Evolutionary conservation across 176 grass and related monocot species (phyloP).

Genomic region (Oryza glumipatula): DNA sequence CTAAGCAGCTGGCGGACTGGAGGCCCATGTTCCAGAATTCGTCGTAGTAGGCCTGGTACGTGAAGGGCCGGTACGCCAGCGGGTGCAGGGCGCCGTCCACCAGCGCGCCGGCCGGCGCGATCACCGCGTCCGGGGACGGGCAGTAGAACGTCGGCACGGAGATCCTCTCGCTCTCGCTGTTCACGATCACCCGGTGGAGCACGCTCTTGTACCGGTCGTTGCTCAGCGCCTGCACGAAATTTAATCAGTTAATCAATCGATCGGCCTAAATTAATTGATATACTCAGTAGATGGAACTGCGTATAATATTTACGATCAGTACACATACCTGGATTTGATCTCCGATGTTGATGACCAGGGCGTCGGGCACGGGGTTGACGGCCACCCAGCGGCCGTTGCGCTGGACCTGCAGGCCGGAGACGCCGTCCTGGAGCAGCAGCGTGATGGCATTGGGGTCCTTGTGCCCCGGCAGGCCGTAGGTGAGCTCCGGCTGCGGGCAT

Average conservation of each 20-base stretch:
- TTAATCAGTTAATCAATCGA: not conserved
- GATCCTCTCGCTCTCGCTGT: slow-evolving; percentile 76
- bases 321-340: slow-evolving; percentile 72
- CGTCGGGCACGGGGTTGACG: slow-evolving; percentile 63
- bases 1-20: slow-evolving; percentile 69
- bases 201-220: slow-evolving; percentile 84
- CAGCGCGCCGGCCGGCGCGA: slow-evolving; percentile 57
- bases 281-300: not conserved
- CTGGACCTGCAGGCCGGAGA: slow-evolving; percentile 77
- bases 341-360: slow-evolving; percentile 86
- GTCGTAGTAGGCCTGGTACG: slow-evolving; percentile 72
- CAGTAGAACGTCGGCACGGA: slow-evolving; percentile 90
- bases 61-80: slow-evolving; percentile 66
- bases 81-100: slow-evolving; percentile 50
- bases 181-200: slow-evolving; percentile 81
- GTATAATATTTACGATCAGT: not conserved
- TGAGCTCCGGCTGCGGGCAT: slow-evolving; percentile 93
- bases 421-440: slow-evolving; percentile 85
- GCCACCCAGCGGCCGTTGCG: slow-evolving; percentile 67
- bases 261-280: not conserved
- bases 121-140: slow-evolving; percentile 59
- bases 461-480: slow-evolving; percentile 81
- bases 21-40: slow-evolving; percentile 84
- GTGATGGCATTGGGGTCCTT: slow-evolving; percentile 93
- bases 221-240: slow-evolving; percentile 61